A percentile compares a stretch with the other conserved stretches of the same genome.
phyloP scores from a whole-genome alignment of 768 basidiomycete species.

The Gymnopilus dilepis region DNA sequence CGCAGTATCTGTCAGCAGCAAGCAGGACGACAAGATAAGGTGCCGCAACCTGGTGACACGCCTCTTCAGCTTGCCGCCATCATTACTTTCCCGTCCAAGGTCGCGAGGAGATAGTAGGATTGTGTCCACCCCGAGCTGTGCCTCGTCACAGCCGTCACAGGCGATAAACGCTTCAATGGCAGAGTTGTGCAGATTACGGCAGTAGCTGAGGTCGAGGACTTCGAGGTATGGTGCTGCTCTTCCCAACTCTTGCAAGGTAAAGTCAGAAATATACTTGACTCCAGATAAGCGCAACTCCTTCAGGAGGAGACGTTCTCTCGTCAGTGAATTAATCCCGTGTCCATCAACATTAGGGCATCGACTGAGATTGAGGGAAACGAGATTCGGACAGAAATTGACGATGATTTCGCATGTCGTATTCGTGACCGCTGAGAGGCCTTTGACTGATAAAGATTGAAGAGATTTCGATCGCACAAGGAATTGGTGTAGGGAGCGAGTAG shows the following conservation, averaged over 20 bases:
- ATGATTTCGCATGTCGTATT: constrained; percentile 78
- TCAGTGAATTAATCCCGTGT: constrained; percentile 59
- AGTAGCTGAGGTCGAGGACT: constrained; percentile 81
- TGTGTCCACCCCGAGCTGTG: constrained; percentile 43
- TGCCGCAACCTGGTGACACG: constrained; percentile 75
- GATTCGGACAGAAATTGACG: constrained; percentile 56
- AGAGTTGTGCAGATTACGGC: constrained; percentile 73
- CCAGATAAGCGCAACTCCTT: constrained; percentile 73
- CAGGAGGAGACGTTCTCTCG: constrained; percentile 55
- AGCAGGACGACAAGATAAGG: constrained; percentile 73
- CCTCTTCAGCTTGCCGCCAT: constrained; percentile 50
- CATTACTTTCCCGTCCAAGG: constrained; percentile 63
- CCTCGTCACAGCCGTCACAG: constrained; percentile 46
- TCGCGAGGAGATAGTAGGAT: constrained; percentile 64
- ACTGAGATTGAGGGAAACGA: constrained; percentile 70
- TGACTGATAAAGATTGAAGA: constrained; percentile 63
- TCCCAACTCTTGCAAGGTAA: constrained; percentile 68
- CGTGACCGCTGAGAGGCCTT: constrained; percentile 71
- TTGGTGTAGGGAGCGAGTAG: constrained; percentile 69
- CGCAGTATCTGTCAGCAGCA: constrained; percentile 73
- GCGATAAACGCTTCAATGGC: constrained; percentile 75
- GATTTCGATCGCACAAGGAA: constrained; percentile 70
- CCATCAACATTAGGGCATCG: constrained; percentile 74
- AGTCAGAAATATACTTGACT: constrained; percentile 62
- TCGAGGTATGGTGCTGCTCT: constrained; percentile 74